Evolutionary conservation across 768 basidiomycete genomes (phyloP).

Genomic region (Kwoniella heveanensis): DNA sequence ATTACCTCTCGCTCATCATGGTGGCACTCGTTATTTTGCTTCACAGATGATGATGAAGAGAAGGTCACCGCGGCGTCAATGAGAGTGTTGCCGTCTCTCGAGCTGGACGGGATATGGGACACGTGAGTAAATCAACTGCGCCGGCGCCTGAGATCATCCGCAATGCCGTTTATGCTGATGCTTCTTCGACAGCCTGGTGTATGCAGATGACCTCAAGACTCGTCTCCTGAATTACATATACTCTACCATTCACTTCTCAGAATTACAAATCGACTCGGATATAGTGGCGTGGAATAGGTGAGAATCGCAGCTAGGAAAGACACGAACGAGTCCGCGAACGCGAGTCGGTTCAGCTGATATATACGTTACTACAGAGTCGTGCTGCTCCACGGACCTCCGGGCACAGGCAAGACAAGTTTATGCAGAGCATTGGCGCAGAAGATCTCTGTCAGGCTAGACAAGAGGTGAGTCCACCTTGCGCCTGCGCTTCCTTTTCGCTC

Average conservation of each 20-base stretch:
- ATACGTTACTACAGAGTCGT: conserved; percentile 62
- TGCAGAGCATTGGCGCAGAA: conserved; percentile 96
- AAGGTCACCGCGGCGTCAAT: conserved; percentile 85
- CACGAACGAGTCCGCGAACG: conserved; percentile 8
- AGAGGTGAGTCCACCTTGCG: conserved; percentile 66
- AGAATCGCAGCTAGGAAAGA: not conserved
- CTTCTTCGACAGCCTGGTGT: conserved; percentile 71
- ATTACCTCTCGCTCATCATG: too few species aligned
- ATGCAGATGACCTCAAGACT: conserved; percentile 76
- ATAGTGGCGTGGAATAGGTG: conserved; percentile 90
- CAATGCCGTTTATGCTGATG: too few species aligned
- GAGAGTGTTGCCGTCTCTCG: conserved; percentile 78
- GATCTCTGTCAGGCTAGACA: conserved; percentile 82
- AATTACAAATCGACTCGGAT: conserved; percentile 65
- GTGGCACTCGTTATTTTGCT: conserved; percentile 29
- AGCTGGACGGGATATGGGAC: conserved; percentile 87
- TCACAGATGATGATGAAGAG: conserved; percentile 64
- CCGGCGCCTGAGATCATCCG: too few species aligned
- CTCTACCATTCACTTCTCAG: conserved; percentile 88
- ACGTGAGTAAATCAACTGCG: conserved; percentile 56
- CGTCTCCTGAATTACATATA: conserved; percentile 91
- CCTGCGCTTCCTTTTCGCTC: too few species aligned
- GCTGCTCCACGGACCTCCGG: conserved; percentile 92
- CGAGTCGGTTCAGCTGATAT: conserved; percentile 4
- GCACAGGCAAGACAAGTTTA: conserved; percentile 94